Base-by-base conservation (phyloP, 805 yeast genomes). In the Cyberlindnera petersonii region DNA sequence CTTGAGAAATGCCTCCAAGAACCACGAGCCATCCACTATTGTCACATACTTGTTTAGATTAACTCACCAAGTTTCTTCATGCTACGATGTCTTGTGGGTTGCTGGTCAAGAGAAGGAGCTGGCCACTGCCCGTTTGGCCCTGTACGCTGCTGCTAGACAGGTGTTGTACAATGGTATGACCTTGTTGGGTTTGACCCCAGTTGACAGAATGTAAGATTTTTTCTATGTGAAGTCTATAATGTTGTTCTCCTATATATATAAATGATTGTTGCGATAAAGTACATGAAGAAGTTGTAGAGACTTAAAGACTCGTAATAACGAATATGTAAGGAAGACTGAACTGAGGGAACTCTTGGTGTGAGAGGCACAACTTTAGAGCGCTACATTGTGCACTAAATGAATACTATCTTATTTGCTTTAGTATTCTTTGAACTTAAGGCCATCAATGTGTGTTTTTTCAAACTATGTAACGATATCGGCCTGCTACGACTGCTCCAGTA, bases 61-160 rank as follows among this genome's bases (percentile, higher is more conserved):
- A 55, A 79, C 97, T 11, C 98, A 93, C 62, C 83, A 82, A 64
- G 96, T 93, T 34, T 88, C 97, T 14, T 85, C 93, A n/a, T 86
- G 96, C 65, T 93, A 93, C 68, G 95, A 88, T 58, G 82, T 86
- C 36, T 72, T 93, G 60, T 87, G 98, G 95, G 98, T 93, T 47
- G 87, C 95, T 50, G 97, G 97, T 47, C 98, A 93, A 69, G 83
- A 82, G 47, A 76, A 77, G 58, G 89, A 84, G 37, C 70, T 93
- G 56, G 91, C 97, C 38, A 63, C 74, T 41, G 96, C 98, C 22
- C 84, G 98, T 67, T 72, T 91, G 64, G 96, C 98, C 4, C 74
- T 93, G 49, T 93, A 89, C 64, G 72, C 82, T 37, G 72, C 96
- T 48, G 96, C 96, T 37, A 80, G 89, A 66, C 94, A 84, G 67